These are phyloP conservation scores for Cylindrotheca closterium DNA, from an alignment of 108 stramenopile genomes.

Conservation along the genomic window DNA sequence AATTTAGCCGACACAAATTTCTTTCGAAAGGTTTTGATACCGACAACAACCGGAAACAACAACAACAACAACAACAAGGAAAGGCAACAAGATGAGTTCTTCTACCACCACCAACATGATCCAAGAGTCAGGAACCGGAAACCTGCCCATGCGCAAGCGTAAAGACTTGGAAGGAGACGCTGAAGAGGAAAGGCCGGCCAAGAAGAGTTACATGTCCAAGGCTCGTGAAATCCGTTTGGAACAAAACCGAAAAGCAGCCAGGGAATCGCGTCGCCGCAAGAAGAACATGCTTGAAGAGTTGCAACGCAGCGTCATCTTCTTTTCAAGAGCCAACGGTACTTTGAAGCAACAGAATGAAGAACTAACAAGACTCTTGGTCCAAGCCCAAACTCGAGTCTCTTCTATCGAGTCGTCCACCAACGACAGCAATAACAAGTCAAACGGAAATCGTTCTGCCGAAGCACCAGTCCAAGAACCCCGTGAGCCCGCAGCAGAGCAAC, in stretches of 20 bases:
- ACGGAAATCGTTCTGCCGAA: neutral
- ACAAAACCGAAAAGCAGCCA: constrained; percentile 86
- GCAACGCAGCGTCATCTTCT: constrained; percentile 81
- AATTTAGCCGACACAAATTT: too few species aligned
- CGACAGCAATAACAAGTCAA: neutral
- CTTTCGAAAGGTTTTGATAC: too few species aligned
- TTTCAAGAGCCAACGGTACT: constrained; percentile 68
- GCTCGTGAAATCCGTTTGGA: constrained; percentile 79
- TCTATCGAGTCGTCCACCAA: constrained; percentile 24
- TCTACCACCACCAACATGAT: too few species aligned
- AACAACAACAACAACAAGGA: too few species aligned
- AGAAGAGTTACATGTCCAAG: constrained; percentile 22
- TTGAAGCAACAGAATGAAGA: constrained; percentile 81
- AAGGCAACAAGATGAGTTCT: too few species aligned
- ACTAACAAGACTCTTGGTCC: constrained; percentile 55
- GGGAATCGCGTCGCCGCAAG: constrained; percentile 78
- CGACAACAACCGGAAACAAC: too few species aligned
- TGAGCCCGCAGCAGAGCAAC: neutral
- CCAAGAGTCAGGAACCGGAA: neutral
- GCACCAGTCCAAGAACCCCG: constrained; percentile 6
- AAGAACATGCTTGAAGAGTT: constrained; percentile 87
- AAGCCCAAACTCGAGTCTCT: constrained; percentile 61
- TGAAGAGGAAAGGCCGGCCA: constrained; percentile 1
- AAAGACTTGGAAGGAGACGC: neutral
- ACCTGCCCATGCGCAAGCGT: constrained; percentile 10